phyloP scores from a whole-genome alignment of 768 basidiomycete genomes.

The Amanita polypyramis region DNA sequence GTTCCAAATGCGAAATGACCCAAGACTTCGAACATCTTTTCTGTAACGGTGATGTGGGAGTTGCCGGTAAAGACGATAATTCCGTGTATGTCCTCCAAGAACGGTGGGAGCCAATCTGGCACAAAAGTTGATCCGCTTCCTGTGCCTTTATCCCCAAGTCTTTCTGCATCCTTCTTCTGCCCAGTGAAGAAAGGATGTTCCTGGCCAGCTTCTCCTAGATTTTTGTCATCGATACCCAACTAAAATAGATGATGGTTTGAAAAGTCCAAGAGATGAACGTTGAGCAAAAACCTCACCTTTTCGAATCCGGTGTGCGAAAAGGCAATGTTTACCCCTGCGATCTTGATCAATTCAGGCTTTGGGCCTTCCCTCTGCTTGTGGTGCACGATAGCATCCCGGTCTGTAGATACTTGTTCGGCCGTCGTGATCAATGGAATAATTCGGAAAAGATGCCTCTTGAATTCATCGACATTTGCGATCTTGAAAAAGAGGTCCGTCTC shows the following conservation, averaged over 20 bases:
- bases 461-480: conserved; percentile 30
- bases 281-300: conserved; percentile 17
- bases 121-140: conserved; percentile 15
- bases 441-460: conserved; percentile 30
- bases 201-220: conserved; percentile 23
- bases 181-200: conserved; percentile 32
- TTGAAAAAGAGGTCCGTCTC: conserved; percentile 44
- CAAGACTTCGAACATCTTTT: conserved; percentile 23
- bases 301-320: conserved; percentile 40
- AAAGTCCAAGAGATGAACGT: not conserved
- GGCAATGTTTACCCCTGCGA: conserved; percentile 40
- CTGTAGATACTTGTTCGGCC: conserved; percentile 29
- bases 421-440: conserved; percentile 38
- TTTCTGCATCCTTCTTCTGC: conserved; percentile 27
- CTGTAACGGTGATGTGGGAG: conserved; percentile 24
- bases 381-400: conserved; percentile 28
- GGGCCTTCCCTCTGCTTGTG: conserved; percentile 24
- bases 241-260: conserved; percentile 9
- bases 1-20: conserved; percentile 23
- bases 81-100: conserved; percentile 36
- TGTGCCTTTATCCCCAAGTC: conserved; percentile 27
- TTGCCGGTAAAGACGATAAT: conserved; percentile 41
- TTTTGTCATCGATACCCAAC: conserved; percentile 31
- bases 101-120: conserved; percentile 39
- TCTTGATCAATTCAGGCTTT: conserved; percentile 22